Evolutionary conservation across 2,329 filamentous ascomycete species (phyloP), one percentile per base, ranked within the genome.

Genomic region (Arthrinium phaeospermum): DNA sequence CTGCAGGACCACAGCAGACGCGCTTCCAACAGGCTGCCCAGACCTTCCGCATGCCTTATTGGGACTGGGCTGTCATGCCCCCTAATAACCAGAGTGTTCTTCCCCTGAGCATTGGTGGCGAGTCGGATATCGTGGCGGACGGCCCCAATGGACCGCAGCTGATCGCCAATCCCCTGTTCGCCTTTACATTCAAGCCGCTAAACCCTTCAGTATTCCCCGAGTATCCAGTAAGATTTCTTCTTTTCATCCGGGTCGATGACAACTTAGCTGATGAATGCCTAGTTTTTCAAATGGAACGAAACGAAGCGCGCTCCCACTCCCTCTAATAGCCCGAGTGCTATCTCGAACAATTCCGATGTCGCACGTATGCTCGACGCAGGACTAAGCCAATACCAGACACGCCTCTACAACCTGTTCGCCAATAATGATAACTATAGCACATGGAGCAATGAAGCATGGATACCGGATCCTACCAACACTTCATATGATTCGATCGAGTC

Each of bases 361-460:
- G 88, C 86, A 16, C 77, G 83, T 16, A 84, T 86, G 22, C 79
- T 92, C 22, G 84, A 89, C 74, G 84, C 84, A 37, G 88, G 87
- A 73, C 84, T 89, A 6, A 80, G 84, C 2, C 86, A 86, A 19
- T 85, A 91, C 49, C 88, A 91, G 77, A 86, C 90, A 74, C 87
- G 93, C 16, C 84, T 95, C 1, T 92, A 91, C 76, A 91, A 90
- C 70, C 84, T 94, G 1, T 89, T 93, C 74, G 90, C 91, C 12
- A 90, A 88, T 72, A 94, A 93, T 78, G 85, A 88, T 67, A 88
- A 93, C 75, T 94, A 91, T 78, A 89, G 89, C 22, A 85, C 88
- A 22, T 93, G 94, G 78, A 91, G 91, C 76, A 95, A 91, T 77
- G 91, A 93, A 78, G 89, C 87, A 1, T 91, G 88, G 87, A 85